These are phyloP conservation scores for Sporothrix pseudoabietina DNA, from an alignment of 2,329 filamentous ascomycete genomes.

Conservation along the genomic window DNA sequence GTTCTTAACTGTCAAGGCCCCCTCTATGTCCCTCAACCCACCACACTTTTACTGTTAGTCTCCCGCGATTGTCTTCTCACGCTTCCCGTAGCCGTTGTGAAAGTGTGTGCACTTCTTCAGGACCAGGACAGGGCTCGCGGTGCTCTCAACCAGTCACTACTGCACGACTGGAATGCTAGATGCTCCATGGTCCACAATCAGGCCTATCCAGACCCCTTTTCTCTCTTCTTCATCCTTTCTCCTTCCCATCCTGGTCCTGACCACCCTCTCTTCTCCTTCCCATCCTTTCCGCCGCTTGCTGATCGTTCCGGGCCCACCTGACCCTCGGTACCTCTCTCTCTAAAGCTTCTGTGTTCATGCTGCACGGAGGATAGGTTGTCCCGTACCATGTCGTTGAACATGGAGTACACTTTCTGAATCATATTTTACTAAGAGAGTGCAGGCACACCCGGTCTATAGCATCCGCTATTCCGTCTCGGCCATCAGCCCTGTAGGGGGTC, in stretches of 20 bases:
- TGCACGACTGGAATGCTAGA: constrained; percentile 17
- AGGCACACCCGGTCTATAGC: not conserved
- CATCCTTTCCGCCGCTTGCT: constrained; percentile 24
- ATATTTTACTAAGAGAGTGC: not conserved
- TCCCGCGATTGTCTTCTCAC: constrained; percentile 5
- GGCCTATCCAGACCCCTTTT: not conserved
- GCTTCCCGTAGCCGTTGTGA: not conserved
- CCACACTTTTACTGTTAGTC: not conserved
- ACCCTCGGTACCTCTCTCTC: not conserved
- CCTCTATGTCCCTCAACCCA: not conserved
- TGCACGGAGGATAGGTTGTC: constrained; percentile 4
- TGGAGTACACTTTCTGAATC: too few relatives aligned
- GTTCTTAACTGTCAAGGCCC: not conserved
- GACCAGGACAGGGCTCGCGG: constrained; percentile 21
- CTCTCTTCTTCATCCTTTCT: not conserved
- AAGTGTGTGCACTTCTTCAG: not conserved
- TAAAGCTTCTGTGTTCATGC: not conserved
- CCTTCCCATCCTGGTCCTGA: not conserved
- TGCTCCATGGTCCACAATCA: not conserved
- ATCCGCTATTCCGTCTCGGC: constrained; percentile 1
- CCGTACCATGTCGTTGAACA: not conserved
- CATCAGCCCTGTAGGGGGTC: constrained; percentile 24
- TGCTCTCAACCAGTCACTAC: not conserved
- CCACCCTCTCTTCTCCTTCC: constrained; percentile 2
- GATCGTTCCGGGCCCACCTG: constrained; percentile 12